Percentiles rank a stretch among this genome's conserved stretches.
These are phyloP conservation scores for Diaporthe citri DNA, from an alignment of 2,329 filamentous ascomycete genomes.

Conservation along the genomic window DNA sequence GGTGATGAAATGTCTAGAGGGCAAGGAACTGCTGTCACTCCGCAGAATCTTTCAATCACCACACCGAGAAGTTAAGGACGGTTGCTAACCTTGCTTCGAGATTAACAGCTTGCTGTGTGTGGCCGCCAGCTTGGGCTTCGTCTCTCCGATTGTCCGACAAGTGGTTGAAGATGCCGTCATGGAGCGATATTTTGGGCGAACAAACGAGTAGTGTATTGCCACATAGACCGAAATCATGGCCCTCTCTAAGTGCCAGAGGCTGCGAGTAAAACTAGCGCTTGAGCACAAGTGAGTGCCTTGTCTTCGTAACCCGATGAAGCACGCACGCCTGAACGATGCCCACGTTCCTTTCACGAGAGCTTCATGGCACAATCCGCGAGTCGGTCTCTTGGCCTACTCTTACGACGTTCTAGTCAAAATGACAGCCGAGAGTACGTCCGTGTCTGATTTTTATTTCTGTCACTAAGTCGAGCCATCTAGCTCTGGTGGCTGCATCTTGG, in stretches of 20 bases:
- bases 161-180: not conserved
- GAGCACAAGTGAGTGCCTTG: not conserved
- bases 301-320: not conserved
- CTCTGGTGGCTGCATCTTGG: not conserved
- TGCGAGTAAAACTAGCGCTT: too few relatives aligned
- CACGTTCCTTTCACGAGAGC: not conserved
- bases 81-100: not conserved
- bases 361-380: not conserved
- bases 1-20: not conserved
- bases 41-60: not conserved
- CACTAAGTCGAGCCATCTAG: not conserved
- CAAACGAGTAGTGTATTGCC: not conserved
- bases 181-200: too few relatives aligned
- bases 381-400: too few relatives aligned
- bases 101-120: not conserved
- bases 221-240: not conserved
- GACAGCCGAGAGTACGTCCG: not conserved
- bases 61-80: not conserved
- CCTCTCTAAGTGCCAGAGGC: not conserved
- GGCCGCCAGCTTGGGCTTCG: not conserved
- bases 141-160: not conserved
- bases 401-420: not conserved
- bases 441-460: not conserved
- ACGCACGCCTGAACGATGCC: not conserved
- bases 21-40: not conserved